Conservation (phyloP, 2,329 filamentous ascomycete genomes). For the Fusarium gaditjirri region DNA sequence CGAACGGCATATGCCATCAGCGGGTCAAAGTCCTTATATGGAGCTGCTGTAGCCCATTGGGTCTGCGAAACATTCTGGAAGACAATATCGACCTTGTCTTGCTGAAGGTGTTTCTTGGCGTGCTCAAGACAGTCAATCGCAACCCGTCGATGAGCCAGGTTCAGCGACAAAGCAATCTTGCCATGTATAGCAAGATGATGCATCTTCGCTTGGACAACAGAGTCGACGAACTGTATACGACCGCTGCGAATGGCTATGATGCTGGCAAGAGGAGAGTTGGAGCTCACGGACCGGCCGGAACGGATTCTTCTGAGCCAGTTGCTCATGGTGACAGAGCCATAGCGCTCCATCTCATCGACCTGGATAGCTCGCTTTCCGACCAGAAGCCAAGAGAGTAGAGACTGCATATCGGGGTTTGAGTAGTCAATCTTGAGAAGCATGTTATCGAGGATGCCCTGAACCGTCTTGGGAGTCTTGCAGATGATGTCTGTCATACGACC, state of each 20-base stretch:
- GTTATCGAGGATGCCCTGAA: background rate
- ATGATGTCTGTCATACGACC: background rate
- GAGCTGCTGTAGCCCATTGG: background rate
- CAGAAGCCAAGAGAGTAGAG: background rate
- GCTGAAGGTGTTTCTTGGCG: background rate
- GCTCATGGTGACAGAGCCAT: background rate
- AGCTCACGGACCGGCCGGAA: constrained; percentile 1
- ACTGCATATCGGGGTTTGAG: background rate
- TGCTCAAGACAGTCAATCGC: background rate
- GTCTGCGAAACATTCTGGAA: background rate
- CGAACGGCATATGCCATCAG: background rate
- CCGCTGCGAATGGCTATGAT: background rate
- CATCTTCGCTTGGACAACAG: background rate
- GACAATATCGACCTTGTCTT: background rate
- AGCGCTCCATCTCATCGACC: background rate
- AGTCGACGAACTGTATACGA: background rate
- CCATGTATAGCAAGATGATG: background rate
- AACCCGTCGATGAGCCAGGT: background rate
- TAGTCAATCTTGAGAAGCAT: background rate
- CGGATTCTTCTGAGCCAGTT: constrained; percentile 1
- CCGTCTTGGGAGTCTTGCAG: background rate
- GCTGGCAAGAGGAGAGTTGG: background rate
- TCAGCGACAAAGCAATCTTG: background rate
- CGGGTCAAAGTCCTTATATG: background rate
- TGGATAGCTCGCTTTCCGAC: background rate